phyloP scores from a whole-genome alignment of 768 basidiomycete genomes.

The Austroboletus eburneus region DNA sequence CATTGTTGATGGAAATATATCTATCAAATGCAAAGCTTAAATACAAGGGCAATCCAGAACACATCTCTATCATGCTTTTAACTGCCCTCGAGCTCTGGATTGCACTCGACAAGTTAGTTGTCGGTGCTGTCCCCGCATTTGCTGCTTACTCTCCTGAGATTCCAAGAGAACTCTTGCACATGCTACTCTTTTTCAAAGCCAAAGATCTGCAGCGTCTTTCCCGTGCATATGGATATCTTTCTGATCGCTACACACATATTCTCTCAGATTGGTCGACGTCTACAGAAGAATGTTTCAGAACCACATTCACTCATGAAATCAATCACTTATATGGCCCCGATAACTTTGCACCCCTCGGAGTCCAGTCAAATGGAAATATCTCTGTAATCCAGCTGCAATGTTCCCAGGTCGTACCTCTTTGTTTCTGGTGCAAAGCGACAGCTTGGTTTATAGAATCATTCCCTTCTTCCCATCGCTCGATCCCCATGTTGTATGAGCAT shows the following conservation, averaged over 20 bases:
- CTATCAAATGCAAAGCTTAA: conserved; percentile 15
- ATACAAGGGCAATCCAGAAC: conserved; percentile 33
- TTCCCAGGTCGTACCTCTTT: not conserved
- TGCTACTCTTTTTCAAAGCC: conserved; percentile 20
- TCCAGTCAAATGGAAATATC: not conserved
- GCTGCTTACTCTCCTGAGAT: not conserved
- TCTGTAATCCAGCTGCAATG: not conserved
- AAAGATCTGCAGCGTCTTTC: not conserved
- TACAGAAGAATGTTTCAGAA: conserved; percentile 7
- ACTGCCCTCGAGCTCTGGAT: conserved; percentile 30
- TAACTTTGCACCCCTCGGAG: not conserved
- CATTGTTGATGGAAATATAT: conserved; percentile 23
- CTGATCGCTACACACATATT: conserved; percentile 22
- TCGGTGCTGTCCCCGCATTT: not conserved
- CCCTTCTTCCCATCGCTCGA: not conserved
- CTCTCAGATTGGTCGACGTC: conserved; percentile 30
- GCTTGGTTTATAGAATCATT: not conserved
- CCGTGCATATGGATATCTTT: not conserved
- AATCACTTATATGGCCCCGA: not conserved
- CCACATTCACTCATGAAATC: conserved; percentile 33
- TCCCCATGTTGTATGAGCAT: not conserved
- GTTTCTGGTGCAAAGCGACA: not conserved
- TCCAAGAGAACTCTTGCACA: conserved; percentile 23
- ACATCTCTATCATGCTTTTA: conserved; percentile 38
- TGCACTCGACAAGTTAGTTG: conserved; percentile 22